Evolutionary conservation across 441 rosid species (phyloP).

Genomic region (Caryocar brasiliense): DNA sequence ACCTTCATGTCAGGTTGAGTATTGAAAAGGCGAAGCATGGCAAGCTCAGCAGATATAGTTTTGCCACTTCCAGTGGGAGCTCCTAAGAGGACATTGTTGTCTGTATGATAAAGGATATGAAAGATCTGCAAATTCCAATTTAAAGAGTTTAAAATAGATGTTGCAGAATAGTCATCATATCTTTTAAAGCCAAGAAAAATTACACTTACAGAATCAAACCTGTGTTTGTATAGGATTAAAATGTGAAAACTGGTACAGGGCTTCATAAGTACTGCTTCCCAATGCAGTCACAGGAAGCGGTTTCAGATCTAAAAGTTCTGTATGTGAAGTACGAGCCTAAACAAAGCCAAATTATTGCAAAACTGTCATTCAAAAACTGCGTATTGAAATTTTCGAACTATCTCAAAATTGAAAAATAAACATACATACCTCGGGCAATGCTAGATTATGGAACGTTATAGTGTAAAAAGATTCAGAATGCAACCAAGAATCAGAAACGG

Average conservation of each 20-base stretch:
- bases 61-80: slow-evolving; percentile 99
- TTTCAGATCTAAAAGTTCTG: slow-evolving; percentile 91
- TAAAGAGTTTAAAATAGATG: slow-evolving; percentile 11
- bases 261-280: slow-evolving; percentile 60
- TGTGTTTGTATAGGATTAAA: slow-evolving; percentile 98
- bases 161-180: slow-evolving; percentile 5
- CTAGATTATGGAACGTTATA: slow-evolving; percentile 82
- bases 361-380: slow-evolving; percentile 7
- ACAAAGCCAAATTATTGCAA: slow-evolving; percentile 17
- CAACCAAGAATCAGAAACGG: slow-evolving; percentile 99
- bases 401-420: neutral
- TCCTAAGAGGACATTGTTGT: slow-evolving; percentile 87
- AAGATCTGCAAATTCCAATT: slow-evolving; percentile 55
- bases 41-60: slow-evolving; percentile 98
- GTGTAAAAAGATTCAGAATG: slow-evolving; percentile 89
- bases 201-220: slow-evolving; percentile 35
- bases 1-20: slow-evolving; percentile 99
- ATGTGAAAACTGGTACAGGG: slow-evolving; percentile 88
- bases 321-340: slow-evolving; percentile 77
- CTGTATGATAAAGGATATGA: slow-evolving; percentile 86
- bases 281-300: slow-evolving; percentile 91
- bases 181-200: slow-evolving; percentile 9
- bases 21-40: slow-evolving; percentile 89
- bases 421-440: slow-evolving; percentile 72
- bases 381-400: neutral